Evolutionary conservation across 345 rosid genomes (phyloP), one percentile per base, ranked within the genome.

Genomic region (Anastatica hierochuntica): DNA sequence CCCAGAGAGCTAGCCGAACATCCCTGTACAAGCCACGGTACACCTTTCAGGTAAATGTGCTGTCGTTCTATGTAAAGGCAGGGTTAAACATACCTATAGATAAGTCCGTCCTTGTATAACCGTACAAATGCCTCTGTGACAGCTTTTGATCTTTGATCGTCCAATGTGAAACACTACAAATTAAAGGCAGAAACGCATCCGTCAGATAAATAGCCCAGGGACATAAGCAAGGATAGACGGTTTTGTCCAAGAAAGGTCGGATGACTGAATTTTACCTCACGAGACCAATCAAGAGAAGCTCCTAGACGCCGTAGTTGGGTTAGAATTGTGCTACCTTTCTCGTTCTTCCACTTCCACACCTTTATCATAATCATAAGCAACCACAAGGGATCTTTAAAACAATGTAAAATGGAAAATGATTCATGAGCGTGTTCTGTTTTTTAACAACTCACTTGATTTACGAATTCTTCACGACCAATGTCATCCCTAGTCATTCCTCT

Each of bases 241-340:
- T 10, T 50, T 31, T 36, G n/a, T 23, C 57, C 34, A 4, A 10
- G 24, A 27, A 45, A 53, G 16, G 38, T 15, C 13, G 10, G 33
- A 14, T 9, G 27, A 43, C 14, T 30, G 37, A 56, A 19, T 43
- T 53, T 74, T 67, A 92, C 98, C 95, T 92, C 97, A 61, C 88
- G 97, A 19, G 98, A 81, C 98, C 98, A 92, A 66, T 92, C 98
- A 65, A 88, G 95, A 17, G 98, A 88, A 29, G 97, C 81, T 73
- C 97, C 98, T 62, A 92, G 69, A 15, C 94, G 68, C 0, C 98
- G 79, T 60, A 39, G 72, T 47, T 92, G 98, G 53, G 36, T 21
- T 53, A 85, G 52, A 66, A 92, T 92, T 35, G 88, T 78, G 37
- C 88, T 79, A 43, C 98, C 98, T 64, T 77, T 71, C 48, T 81